Conservation (phyloP, 495 filamentous ascomycete genomes). For the Neurospora cerealis region DNA sequence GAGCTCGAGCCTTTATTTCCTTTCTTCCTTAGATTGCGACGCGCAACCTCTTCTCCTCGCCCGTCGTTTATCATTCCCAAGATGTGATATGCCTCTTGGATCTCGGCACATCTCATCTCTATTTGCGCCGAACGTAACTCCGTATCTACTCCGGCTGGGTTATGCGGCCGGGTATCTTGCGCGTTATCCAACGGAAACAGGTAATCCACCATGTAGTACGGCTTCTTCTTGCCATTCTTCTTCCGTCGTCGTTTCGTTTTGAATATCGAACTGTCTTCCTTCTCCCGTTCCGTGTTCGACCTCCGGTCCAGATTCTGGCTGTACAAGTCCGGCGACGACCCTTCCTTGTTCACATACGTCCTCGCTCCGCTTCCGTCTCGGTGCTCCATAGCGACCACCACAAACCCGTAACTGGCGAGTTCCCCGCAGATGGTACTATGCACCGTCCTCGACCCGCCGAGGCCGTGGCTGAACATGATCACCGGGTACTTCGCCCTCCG, state of each 20-base stretch:
- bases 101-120: conserved; percentile 52
- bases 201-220: conserved; percentile 33
- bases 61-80: conserved; percentile 45
- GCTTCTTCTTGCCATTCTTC: conserved; percentile 2
- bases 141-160: conserved; percentile 23
- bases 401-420: conserved; percentile 52
- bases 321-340: conserved; percentile 11
- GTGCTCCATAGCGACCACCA: conserved; percentile 64
- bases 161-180: conserved; percentile 26
- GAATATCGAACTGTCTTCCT: background rate
- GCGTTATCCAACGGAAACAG: conserved; percentile 34
- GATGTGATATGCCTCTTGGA: conserved; percentile 44
- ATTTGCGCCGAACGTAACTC: conserved; percentile 46
- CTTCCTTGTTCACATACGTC: conserved; percentile 40
- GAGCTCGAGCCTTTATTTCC: conserved; percentile 44
- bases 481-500: conserved; percentile 43
- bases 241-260: background rate
- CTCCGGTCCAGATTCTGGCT: conserved; percentile 10
- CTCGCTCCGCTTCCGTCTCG: conserved; percentile 55
- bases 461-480: conserved; percentile 59
- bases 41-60: conserved; percentile 25
- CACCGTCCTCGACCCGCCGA: conserved; percentile 52
- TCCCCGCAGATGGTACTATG: conserved; percentile 55
- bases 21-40: conserved; percentile 38
- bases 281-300: conserved; percentile 1